phyloP scores from a whole-genome alignment of 2,329 filamentous ascomycete genomes.

The Cytospora piceae region DNA sequence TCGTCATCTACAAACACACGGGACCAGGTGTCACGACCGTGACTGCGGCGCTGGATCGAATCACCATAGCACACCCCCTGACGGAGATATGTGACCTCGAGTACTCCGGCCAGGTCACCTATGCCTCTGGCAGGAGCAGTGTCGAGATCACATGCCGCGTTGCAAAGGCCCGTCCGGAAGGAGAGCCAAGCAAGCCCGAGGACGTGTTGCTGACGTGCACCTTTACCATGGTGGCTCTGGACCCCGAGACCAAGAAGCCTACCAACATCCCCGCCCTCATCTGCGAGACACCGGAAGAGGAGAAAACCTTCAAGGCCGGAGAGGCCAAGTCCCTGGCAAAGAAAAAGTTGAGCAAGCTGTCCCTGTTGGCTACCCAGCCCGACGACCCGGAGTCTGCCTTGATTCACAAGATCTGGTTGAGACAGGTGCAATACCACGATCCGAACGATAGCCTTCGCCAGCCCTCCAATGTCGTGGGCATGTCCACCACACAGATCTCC shows the following conservation, averaged over 20 bases:
- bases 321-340: conserved; percentile 63
- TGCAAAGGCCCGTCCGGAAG: conserved; percentile 65
- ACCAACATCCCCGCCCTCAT: conserved; percentile 62
- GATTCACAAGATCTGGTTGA: conserved; percentile 75
- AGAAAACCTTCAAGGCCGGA: conserved; percentile 63
- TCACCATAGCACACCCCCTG: conserved; percentile 67
- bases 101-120: conserved; percentile 65
- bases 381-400: conserved; percentile 72
- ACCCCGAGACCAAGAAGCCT: conserved; percentile 68
- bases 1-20: conserved; percentile 73
- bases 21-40: conserved; percentile 58
- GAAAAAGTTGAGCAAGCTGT: conserved; percentile 63
- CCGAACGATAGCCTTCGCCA: conserved; percentile 40
- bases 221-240: conserved; percentile 77
- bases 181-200: conserved; percentile 52
- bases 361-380: conserved; percentile 68
- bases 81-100: conserved; percentile 80
- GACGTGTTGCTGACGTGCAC: conserved; percentile 53
- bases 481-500: conserved; percentile 61
- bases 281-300: conserved; percentile 66
- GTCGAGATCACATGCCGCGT: conserved; percentile 77
- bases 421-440: conserved; percentile 64
- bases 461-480: conserved; percentile 53
- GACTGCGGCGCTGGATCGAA: conserved; percentile 54
- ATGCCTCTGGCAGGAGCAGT: conserved; percentile 73